Evolutionary conservation across 352 stramenopile species (phyloP), one percentile per base, ranked within the genome.

Genomic region (Sclerospora graminicola): DNA sequence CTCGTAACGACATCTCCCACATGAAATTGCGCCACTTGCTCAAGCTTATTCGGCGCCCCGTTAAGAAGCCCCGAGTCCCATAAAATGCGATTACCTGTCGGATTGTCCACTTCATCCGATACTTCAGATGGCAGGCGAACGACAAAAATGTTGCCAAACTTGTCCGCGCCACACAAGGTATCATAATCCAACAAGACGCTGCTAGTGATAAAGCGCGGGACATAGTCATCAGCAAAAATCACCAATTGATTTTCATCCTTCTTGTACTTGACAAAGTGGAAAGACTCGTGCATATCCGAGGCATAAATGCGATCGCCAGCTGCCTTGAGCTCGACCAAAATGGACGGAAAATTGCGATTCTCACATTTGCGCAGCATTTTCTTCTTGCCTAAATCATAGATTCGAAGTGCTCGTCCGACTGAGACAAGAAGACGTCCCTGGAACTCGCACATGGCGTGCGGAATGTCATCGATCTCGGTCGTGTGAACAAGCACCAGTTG

Each of bases 341-440:
- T 83, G 0, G 87, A 91, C 21, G 89, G 85, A 50, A 97, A 96
- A 21, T 85, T 89, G 48, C 86, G 88, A 50, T 96, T 95, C 69
- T 99, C 96, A 51, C 95, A 98, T 77, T 99, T 99, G 59, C 95
- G 91, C 21, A 99, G 64, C 56, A 99, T 79, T 57, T 99, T 98
- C 33, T 96, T 97, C 75, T 99, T 99, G 44, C 96, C 96, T 34
- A 99, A 70, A 53, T 99, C 96, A 69, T 98, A 99, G n/a, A 99
- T 90, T 20, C 95, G 84, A 0, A 99, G 66, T 18, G 73, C 86
- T 30, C 81, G 82, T 7, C 96, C 97, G n/a, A 98, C 84, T 13
- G 96, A 97, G 9, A 98, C 96, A 14, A 99, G 71, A 15, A 99
- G 65, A 15, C 95, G 75, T 15, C 95, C 96, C 54, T 99, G 91